phyloP scores from a whole-genome alignment of 108 stramenopile genomes.

The Mediolabrus comicus region DNA sequence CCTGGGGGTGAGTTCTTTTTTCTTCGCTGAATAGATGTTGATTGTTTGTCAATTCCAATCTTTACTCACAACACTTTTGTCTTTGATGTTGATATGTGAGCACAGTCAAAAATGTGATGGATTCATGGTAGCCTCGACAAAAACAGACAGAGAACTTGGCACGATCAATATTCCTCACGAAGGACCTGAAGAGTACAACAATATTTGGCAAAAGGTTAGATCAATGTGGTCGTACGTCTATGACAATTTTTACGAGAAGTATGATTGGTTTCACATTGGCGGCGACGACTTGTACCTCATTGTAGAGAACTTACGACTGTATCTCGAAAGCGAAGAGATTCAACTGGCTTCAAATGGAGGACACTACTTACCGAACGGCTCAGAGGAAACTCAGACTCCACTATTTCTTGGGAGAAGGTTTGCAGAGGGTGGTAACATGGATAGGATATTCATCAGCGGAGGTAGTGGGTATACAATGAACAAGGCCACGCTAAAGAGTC shows the following conservation, averaged over 20 bases:
- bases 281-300: constrained; percentile 93
- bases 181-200: constrained; percentile 93
- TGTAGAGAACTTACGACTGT: constrained; percentile 89
- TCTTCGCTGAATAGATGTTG: background rate
- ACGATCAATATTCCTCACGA: constrained; percentile 91
- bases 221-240: constrained; percentile 95
- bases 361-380: constrained; percentile 67
- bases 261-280: constrained; percentile 75
- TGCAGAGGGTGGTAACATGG: constrained; percentile 64
- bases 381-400: constrained; percentile 71
- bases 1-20: constrained; percentile 66
- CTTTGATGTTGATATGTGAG: background rate
- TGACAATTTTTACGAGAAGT: constrained; percentile 85
- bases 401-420: constrained; percentile 90
- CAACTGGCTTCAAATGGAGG: constrained; percentile 83
- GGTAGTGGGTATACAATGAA: constrained; percentile 95
- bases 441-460: constrained; percentile 91
- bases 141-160: constrained; percentile 69
- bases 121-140: constrained; percentile 91
- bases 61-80: background rate
- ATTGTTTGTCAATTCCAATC: background rate
- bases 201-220: constrained; percentile 98
- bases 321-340: constrained; percentile 84
- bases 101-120: constrained; percentile 92
- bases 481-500: constrained; percentile 82